phyloP scores from a whole-genome alignment of 169 alveolate genomes.

The Plasmodium knowlesi region DNA sequence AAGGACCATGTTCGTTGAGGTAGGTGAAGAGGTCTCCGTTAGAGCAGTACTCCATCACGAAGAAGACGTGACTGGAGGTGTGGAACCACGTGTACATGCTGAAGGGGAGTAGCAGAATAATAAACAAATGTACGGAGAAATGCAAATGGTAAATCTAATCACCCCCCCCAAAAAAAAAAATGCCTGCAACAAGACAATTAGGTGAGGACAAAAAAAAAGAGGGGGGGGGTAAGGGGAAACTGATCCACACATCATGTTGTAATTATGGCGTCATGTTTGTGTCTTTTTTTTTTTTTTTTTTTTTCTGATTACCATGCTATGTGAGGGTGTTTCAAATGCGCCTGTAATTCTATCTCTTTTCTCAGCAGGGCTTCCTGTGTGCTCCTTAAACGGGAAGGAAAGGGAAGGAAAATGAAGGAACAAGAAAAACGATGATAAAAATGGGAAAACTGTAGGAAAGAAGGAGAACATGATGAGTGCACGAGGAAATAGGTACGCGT shows the following conservation, averaged over 20 bases:
- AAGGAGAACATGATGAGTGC: background rate
- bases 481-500: background rate
- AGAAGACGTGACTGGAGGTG: constrained; percentile 84
- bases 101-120: background rate
- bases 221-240: background rate
- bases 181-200: background rate
- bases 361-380: constrained; percentile 87
- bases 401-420: background rate
- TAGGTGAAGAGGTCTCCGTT: constrained; percentile 85
- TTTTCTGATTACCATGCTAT: constrained; percentile 81
- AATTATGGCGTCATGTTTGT: background rate
- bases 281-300: background rate
- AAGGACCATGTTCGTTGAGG: constrained; percentile 79
- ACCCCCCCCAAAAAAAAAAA: background rate
- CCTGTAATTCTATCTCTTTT: constrained; percentile 91
- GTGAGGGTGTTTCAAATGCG: constrained; percentile 90
- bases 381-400: constrained; percentile 66
- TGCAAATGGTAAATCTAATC: no score
- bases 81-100: constrained; percentile 89
- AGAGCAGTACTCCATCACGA: constrained; percentile 89
- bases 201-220: background rate
- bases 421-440: no score
- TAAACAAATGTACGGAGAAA: background rate
- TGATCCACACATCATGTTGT: background rate
- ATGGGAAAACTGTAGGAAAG: no score